Evolutionary conservation across 2,329 filamentous ascomycete genomes (phyloP), one percentile per base, ranked within the genome.

Genomic region (Talaromyces sp.): DNA sequence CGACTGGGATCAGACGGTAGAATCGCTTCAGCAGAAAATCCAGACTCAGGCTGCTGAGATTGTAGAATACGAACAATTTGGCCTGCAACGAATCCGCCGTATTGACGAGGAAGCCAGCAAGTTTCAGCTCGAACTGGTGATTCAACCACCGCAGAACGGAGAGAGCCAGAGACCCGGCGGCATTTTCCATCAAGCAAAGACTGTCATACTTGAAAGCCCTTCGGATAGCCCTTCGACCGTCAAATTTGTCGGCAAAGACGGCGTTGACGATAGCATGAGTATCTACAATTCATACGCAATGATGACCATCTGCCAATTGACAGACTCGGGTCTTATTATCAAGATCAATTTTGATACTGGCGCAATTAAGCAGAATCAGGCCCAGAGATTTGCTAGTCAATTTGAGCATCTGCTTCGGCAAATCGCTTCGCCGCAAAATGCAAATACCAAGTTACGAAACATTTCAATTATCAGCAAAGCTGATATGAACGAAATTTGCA

Each of bases 31-130:
- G 4, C 79, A 82, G 54, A 72, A 77, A 3, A 79, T 88, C 5
- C 85, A 88, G 45, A 75, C 82, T 24, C 79, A 82, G 63, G 82
- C 81, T 0, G 76, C 84, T 0, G 75, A 78, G 7, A 80, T 84
- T 58, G 86, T 87, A 2, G 82, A 84, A 0, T 83, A 87, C 69
- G 85, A 89, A 74, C 85, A 89, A 71, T 80, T 84, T 14, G 78
- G 78, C 6, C 56, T 81, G 16, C 78, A 79, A 60, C 74, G 79
- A 58, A 81, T 81, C 65, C 82, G 84, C 16, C 77, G 78, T 19
- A 73, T 86, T 19, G 84, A 83, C 67, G 75, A 81, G 1, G 75
- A 79, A 64, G 71, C 73, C 7, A 72, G 72, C 19, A 67, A 71
- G 14, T 77, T 79, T 65, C 74, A 77, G 50, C 79, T 73, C 57